Evolutionary conservation across 2,329 filamentous ascomycete genomes (phyloP).

Genomic region (Drechslera avenae): DNA sequence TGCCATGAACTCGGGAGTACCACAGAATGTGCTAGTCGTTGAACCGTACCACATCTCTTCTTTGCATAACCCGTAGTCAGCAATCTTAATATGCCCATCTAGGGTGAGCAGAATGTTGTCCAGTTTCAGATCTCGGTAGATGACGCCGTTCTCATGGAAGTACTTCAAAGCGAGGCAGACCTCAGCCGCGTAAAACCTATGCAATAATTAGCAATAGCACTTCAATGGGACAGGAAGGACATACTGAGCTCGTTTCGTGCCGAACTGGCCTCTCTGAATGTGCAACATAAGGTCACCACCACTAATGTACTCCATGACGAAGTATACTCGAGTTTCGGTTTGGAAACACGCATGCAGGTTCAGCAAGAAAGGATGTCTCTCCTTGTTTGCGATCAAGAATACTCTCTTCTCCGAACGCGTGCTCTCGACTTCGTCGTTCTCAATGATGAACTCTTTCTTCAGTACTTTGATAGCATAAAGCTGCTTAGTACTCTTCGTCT

Average conservation of each 20-base stretch:
- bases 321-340: conserved; percentile 97
- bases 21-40: conserved; percentile 96
- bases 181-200: conserved; percentile 92
- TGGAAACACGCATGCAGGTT: conserved; percentile 98
- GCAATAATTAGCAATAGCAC: conserved; percentile 17
- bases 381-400: conserved; percentile 95
- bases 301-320: conserved; percentile 99
- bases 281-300: conserved; percentile 99
- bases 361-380: conserved; percentile 92
- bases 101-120: conserved; percentile 92
- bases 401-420: conserved; percentile 97
- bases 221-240: conserved; percentile 42
- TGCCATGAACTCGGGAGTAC: conserved; percentile 99
- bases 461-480: conserved; percentile 98
- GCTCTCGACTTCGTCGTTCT: conserved; percentile 98
- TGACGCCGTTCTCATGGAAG: conserved; percentile 99
- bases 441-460: conserved; percentile 99
- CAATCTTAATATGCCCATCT: conserved; percentile 98
- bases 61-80: conserved; percentile 97
- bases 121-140: conserved; percentile 83
- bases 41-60: conserved; percentile 99
- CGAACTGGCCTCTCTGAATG: conserved; percentile 95
- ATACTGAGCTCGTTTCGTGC: conserved; percentile 92
- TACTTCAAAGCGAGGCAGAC: conserved; percentile 97
- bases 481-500: conserved; percentile 90